Evolutionary conservation across 1,284 basidiomycete genomes (phyloP).

Genomic region (Cystobasidium slooffiae): DNA sequence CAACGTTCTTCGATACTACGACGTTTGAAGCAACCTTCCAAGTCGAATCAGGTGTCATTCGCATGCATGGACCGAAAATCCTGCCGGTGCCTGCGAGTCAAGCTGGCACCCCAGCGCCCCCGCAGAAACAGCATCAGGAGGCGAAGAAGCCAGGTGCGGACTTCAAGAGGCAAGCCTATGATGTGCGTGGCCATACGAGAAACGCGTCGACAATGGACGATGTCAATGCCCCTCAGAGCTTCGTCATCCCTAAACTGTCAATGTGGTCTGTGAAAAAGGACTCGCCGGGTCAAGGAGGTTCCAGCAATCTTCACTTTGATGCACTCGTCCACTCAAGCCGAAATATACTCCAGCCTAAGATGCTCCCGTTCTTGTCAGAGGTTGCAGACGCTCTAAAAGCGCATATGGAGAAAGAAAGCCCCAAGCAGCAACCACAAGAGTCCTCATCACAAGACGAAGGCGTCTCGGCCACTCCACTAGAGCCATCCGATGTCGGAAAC

Average conservation of each 20-base stretch:
- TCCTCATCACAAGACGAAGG: too few relatives aligned
- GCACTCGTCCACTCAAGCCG: slow-evolving; percentile 81
- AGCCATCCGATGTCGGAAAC: background rate
- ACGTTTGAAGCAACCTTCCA: slow-evolving; percentile 36
- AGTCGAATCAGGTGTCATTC: slow-evolving; percentile 37
- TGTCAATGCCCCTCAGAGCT: slow-evolving; percentile 12
- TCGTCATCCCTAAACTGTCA: slow-evolving; percentile 28
- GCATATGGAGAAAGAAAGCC: slow-evolving; percentile 33
- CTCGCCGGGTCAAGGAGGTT: background rate
- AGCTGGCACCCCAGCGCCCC: too few relatives aligned
- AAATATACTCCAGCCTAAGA: slow-evolving; percentile 76
- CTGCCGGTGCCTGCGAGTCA: background rate
- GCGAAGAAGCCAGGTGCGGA: too few relatives aligned
- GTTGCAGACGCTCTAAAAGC: slow-evolving; percentile 49
- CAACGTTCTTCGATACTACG: slow-evolving; percentile 25
- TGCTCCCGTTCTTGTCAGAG: slow-evolving; percentile 81
- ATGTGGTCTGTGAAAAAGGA: slow-evolving; percentile 29
- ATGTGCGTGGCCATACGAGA: background rate
- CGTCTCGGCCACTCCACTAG: too few relatives aligned
- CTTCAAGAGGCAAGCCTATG: too few relatives aligned
- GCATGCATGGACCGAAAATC: slow-evolving; percentile 22
- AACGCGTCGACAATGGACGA: background rate
- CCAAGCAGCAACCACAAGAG: too few relatives aligned
- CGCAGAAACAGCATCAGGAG: too few relatives aligned
- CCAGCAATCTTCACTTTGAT: slow-evolving; percentile 66